A percentile compares a stretch with the other conserved stretches of the same genome.
Conservation (phyloP, 768 basidiomycete genomes). For the Psilocybe cubensis region DNA sequence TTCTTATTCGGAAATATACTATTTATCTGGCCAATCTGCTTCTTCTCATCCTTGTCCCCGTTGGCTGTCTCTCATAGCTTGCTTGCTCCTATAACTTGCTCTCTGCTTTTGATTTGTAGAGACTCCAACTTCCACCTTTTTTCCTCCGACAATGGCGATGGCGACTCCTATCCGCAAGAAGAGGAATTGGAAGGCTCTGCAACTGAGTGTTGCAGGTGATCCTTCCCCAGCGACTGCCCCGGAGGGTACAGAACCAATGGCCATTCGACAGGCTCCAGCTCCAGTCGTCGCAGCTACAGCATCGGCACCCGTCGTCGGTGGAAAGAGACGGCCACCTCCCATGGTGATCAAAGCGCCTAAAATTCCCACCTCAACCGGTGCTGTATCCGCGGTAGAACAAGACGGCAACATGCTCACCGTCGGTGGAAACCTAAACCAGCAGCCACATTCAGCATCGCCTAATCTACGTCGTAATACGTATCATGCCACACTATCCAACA, state of each 20-base stretch:
- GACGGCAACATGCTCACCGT: slow-evolving; percentile 52
- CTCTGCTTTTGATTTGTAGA: background rate
- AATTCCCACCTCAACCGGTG: slow-evolving; percentile 46
- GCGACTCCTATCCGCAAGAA: slow-evolving; percentile 83
- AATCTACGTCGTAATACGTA: slow-evolving; percentile 69
- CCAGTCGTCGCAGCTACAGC: slow-evolving; percentile 34
- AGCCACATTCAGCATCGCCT: slow-evolving; percentile 57
- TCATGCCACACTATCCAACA: slow-evolving; percentile 79
- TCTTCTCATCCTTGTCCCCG: slow-evolving; percentile 23
- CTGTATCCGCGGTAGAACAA: slow-evolving; percentile 43
- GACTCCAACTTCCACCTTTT: background rate
- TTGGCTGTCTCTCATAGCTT: slow-evolving; percentile 3
- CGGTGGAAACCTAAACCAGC: slow-evolving; percentile 48
- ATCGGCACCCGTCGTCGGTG: slow-evolving; percentile 40
- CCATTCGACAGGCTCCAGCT: slow-evolving; percentile 47
- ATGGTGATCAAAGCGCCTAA: slow-evolving; percentile 81
- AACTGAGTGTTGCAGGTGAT: slow-evolving; percentile 60
- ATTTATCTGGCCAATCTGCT: slow-evolving; percentile 19
- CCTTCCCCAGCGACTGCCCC: slow-evolving; percentile 23
- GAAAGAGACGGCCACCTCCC: slow-evolving; percentile 79
- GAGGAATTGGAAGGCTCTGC: slow-evolving; percentile 87
- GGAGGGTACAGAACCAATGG: slow-evolving; percentile 42
- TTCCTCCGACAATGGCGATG: slow-evolving; percentile 20
- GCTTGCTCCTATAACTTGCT: background rate
- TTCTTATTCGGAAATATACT: slow-evolving; percentile 27